These are phyloP conservation scores for Clarireedia monteithiana DNA, from an alignment of 2,329 filamentous ascomycete genomes.

Conservation along the genomic window DNA sequence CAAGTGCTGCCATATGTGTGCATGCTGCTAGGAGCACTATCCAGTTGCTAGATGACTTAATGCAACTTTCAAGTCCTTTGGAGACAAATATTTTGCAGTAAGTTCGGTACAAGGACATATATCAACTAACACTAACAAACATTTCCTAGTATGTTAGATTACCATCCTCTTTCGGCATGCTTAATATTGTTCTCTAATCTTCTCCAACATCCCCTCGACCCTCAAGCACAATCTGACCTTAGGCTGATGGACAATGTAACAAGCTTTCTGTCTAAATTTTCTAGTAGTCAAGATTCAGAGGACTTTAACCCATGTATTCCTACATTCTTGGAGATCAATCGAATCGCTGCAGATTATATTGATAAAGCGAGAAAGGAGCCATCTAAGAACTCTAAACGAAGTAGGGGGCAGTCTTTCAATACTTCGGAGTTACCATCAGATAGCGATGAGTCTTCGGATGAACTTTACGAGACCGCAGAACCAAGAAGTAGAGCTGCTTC, in stretches of 20 bases:
- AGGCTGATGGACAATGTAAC: constrained; percentile 76
- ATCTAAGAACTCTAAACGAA: neutral
- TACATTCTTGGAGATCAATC: constrained; percentile 1
- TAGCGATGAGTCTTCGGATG: too few species aligned
- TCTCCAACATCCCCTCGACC: constrained; percentile 83
- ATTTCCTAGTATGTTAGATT: constrained; percentile 32
- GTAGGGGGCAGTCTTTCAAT: neutral
- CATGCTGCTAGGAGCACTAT: constrained; percentile 18
- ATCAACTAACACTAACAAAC: neutral
- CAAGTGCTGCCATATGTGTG: constrained; percentile 17
- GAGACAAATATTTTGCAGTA: constrained; percentile 11
- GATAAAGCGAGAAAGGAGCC: neutral
- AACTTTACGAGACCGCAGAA: neutral
- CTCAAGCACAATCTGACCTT: constrained; percentile 74
- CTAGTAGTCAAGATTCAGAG: neutral
- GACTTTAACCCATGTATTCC: neutral
- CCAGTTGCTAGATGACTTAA: constrained; percentile 12
- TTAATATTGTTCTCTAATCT: constrained; percentile 93
- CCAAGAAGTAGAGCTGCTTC: neutral
- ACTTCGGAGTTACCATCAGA: too few species aligned
- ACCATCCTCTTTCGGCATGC: constrained; percentile 87
- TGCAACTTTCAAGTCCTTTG: constrained; percentile 13
- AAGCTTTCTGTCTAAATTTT: constrained; percentile 8
- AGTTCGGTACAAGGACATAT: constrained; percentile 7
- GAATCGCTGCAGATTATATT: neutral